A percentile compares a stretch with the other conserved stretches of the same genome.
These are phyloP conservation scores for Apophysomyces variabilis DNA, from an alignment of 371 early-diverging fungal species.

Conservation along the genomic window DNA sequence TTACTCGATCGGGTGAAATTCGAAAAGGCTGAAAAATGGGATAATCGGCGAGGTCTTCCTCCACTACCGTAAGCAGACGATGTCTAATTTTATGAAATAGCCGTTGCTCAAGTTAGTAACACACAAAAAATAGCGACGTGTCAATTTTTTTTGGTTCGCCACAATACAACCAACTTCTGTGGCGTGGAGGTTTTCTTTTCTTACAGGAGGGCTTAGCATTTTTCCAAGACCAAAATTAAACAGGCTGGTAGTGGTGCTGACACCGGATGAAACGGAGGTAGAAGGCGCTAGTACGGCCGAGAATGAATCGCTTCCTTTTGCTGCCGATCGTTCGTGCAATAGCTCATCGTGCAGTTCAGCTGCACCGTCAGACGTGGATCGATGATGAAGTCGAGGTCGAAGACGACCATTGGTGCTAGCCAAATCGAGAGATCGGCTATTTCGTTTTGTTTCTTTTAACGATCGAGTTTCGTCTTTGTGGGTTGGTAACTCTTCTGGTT, in stretches of 20 bases:
- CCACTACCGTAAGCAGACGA: constrained; percentile 10
- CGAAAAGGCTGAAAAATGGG: constrained; percentile 38
- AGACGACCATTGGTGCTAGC: constrained; percentile 15
- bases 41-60: constrained; percentile 30
- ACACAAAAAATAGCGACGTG: constrained; percentile 9
- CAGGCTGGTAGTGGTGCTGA: constrained; percentile 19
- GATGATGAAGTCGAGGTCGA: constrained; percentile 21
- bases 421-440: constrained; percentile 45
- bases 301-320: constrained; percentile 18
- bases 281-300: constrained; percentile 28
- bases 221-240: constrained; percentile 29
- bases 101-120: no score
- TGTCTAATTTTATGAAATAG: background rate
- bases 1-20: constrained; percentile 31
- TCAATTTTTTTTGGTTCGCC: no score
- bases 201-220: constrained; percentile 13
- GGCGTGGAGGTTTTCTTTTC: constrained; percentile 30
- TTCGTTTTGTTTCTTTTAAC: constrained; percentile 26
- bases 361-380: constrained; percentile 32
- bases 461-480: constrained; percentile 11
- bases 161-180: constrained; percentile 14
- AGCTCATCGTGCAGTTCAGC: background rate
- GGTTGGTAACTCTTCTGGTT: constrained; percentile 14
- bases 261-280: constrained; percentile 13
- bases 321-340: constrained; percentile 11